These are phyloP conservation scores for Leishmania amazonensis DNA, from an alignment of 208 protist species.

Conservation along the genomic window DNA sequence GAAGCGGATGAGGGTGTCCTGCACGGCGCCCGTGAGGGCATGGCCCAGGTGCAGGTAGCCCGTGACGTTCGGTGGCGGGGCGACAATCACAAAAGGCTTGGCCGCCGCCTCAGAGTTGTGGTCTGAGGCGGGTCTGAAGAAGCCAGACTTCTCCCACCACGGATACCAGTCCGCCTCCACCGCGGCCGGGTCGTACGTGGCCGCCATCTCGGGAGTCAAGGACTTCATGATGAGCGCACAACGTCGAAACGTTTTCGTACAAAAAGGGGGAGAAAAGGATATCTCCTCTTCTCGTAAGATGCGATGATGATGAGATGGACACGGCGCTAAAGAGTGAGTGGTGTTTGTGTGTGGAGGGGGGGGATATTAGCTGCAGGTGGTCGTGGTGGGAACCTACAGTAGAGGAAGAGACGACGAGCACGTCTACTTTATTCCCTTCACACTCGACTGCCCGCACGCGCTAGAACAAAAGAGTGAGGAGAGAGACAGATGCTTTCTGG, in stretches of 20 bases:
- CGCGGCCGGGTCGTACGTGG: slow-evolving; percentile 90
- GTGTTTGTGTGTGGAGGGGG: background rate
- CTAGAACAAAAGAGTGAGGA: too few species aligned
- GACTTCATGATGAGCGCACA: slow-evolving; percentile 76
- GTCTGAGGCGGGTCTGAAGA: slow-evolving; percentile 94
- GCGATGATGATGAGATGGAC: background rate
- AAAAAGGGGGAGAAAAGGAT: background rate
- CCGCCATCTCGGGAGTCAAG: slow-evolving; percentile 81
- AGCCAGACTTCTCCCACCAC: slow-evolving; percentile 98
- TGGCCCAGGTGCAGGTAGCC: slow-evolving; percentile 99
- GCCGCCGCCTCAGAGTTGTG: slow-evolving; percentile 53
- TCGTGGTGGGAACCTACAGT: background rate
- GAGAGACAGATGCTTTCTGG: background rate
- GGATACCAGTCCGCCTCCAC: slow-evolving; percentile 98
- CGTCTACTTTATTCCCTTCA: background rate
- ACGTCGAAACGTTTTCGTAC: slow-evolving; percentile 55
- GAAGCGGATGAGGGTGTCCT: slow-evolving; percentile 97
- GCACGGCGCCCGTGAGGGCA: slow-evolving; percentile 96
- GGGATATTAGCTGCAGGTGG: background rate
- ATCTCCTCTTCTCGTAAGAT: background rate
- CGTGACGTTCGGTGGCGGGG: slow-evolving; percentile 99
- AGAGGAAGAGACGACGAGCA: background rate
- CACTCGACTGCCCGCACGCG: background rate
- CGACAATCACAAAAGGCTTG: slow-evolving; percentile 95
- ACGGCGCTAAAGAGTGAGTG: background rate